Base-by-base conservation (phyloP, 177 flowering plant species). In the Telopea speciosissima region DNA sequence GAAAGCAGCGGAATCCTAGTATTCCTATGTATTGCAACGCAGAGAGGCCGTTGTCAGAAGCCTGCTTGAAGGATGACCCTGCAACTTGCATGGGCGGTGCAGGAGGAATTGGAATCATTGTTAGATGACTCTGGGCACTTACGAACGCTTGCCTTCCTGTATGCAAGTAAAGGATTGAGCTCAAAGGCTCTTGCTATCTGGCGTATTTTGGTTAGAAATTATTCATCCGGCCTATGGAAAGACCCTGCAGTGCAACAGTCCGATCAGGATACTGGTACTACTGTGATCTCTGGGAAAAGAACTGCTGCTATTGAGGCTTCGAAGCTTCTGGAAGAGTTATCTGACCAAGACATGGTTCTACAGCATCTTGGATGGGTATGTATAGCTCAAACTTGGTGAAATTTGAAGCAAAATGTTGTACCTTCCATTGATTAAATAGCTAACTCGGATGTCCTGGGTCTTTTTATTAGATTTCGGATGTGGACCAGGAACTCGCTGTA, bases 321-420 rank as follows among this genome's bases (percentile, higher is more conserved):
- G 60, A 88, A 85, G 79, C 88, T 96, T 83, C 97, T 96, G 42
- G 93, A 96, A 88, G 86, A 80, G 77, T 89, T 89, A 52, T 88
- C 92, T 76, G 93, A 93, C 77, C 85, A 86, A 71, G 90, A 87
- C 62, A 77, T 91, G 74, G 82, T 93, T 70, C 85, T 93, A 76
- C 97, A 91, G 72, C 98, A 96, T 85, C 88, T 96, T 73, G 91
- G 93, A 73, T 96, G 99, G 98, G 98, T 94, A 79, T 75, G 89
- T 68, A 63, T 19, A 61, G 23, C 67, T 62, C 40, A 36, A 36
- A 36, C 40, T 36, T 36, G 40, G 8, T 36, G 8, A 36, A 36
- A 36, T 58, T 65, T 71, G 22, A 45, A 64, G 45, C 22, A 28
- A 62, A 21, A 62, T 33, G 1, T 65, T 70, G 68, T 70, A 54